These are phyloP conservation scores for Lactarius psammicola DNA, from an alignment of 768 basidiomycete genomes.

Conservation along the genomic window DNA sequence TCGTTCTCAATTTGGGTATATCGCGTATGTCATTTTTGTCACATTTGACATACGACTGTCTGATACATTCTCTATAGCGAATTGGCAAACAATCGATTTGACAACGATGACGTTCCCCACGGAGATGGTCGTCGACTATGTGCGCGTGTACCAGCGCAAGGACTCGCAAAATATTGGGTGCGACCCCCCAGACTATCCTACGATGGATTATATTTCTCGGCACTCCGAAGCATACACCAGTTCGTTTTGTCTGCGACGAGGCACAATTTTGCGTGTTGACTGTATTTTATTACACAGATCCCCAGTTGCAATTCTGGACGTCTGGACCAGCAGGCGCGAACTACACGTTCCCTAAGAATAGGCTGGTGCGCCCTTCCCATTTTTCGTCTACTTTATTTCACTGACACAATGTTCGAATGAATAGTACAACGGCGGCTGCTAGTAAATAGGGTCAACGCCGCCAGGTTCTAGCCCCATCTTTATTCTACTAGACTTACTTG, in stretches of 20 bases:
- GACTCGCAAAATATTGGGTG: slow-evolving; percentile 62
- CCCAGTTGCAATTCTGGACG: slow-evolving; percentile 37
- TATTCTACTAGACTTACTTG: slow-evolving; percentile 12
- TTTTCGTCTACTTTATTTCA: background rate
- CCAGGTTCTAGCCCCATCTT: slow-evolving; percentile 2
- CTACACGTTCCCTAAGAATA: slow-evolving; percentile 38
- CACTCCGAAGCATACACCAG: slow-evolving; percentile 60
- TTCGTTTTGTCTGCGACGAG: slow-evolving; percentile 37
- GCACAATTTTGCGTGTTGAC: background rate
- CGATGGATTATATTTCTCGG: slow-evolving; percentile 55
- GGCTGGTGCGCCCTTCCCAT: slow-evolving; percentile 9
- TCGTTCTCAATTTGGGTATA: slow-evolving; percentile 62
- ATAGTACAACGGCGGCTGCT: slow-evolving; percentile 23
- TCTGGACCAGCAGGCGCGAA: slow-evolving; percentile 33
- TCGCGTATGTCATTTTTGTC: slow-evolving; percentile 41
- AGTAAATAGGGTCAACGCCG: background rate
- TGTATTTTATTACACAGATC: slow-evolving; percentile 29
- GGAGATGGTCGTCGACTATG: slow-evolving; percentile 72
- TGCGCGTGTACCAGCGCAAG: slow-evolving; percentile 74
- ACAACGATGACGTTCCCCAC: slow-evolving; percentile 65
- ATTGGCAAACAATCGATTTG: slow-evolving; percentile 64
- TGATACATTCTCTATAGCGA: slow-evolving; percentile 38
- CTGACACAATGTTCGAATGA: background rate
- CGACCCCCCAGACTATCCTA: slow-evolving; percentile 62
- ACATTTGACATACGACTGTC: background rate